A percentile compares a stretch with the other conserved stretches of the same genome.
phyloP scores from a whole-genome alignment of 2,329 filamentous ascomycete species.

The Blastomyces parvus region DNA sequence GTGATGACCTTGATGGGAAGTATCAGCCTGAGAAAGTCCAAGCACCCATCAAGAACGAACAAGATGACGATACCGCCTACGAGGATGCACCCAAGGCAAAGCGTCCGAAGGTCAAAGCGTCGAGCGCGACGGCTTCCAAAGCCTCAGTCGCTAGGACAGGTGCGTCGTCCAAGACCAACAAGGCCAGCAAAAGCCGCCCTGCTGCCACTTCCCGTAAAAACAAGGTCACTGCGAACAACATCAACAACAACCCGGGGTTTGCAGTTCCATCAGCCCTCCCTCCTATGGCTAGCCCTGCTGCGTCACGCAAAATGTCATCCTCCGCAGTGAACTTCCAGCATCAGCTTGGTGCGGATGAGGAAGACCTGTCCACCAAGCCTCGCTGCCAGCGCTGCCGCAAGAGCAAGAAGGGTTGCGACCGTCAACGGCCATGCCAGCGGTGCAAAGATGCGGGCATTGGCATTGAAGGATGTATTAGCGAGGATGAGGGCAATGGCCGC shows the following conservation, averaged over 20 bases:
- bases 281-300: constrained; percentile 24
- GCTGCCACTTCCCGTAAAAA: constrained; percentile 30
- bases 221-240: constrained; percentile 23
- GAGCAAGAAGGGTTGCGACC: constrained; percentile 98
- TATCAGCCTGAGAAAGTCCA: constrained; percentile 47
- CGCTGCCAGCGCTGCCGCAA: constrained; percentile 97
- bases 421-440: constrained; percentile 85
- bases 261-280: constrained; percentile 47
- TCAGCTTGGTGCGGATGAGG: constrained; percentile 60
- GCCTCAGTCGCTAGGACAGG: constrained; percentile 21
- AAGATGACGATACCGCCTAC: constrained; percentile 37
- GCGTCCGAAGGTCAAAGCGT: constrained; percentile 44
- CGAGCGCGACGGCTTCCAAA: constrained; percentile 26
- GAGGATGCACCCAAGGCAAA: constrained; percentile 37
- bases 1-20: constrained; percentile 48
- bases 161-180: constrained; percentile 15
- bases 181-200: constrained; percentile 28
- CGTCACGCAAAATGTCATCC: constrained; percentile 41
- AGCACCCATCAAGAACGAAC: constrained; percentile 47
- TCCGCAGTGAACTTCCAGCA: constrained; percentile 57
- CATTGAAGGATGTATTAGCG: constrained; percentile 88
- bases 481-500: constrained; percentile 94
- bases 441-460: constrained; percentile 94
- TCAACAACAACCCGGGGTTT: constrained; percentile 23
- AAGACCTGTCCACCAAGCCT: constrained; percentile 88